Base-by-base conservation (phyloP, 176 grass and related monocot genomes). In the Juncus inflexus region DNA sequence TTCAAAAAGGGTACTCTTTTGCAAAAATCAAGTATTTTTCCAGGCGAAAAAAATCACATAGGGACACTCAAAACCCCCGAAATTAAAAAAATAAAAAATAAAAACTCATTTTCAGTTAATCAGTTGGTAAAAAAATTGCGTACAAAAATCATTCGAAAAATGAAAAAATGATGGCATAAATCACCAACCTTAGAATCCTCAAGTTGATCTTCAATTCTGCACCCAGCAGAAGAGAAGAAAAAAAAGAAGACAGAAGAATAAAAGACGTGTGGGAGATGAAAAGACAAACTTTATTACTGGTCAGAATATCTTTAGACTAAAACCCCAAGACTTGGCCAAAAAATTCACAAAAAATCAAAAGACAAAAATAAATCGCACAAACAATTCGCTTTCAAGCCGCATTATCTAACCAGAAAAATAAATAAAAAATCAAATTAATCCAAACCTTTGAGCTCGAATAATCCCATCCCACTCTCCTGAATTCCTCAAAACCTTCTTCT, bases 291-390 rank as follows among this genome's bases (percentile, higher is more conserved):
- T 64, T 40, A 42, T 42, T 55, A 15, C 9, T 41, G 13, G 59
- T 58, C 53, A 70, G 40, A 70, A 13, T 42, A 70, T 37, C 53
- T 70, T 70, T 70, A 43, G 67, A 70, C 67, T 13, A 70, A 40
- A 70, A 59, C 37, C 19, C n/a, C 40, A 59, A 71, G 13, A 59
- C 38, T 71, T 59, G 50, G 66, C 52, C 7, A 69, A 12, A 58
- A 70, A 70, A 57, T 58, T 41, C 5, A 42, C 16, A 70, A 43
- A 54, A 70, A 70, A 57, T 70, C 12, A 5, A 42, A 70, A 54
- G 6, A 47, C 57, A 38, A 40, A 43, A 28, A 5, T 6, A 5
- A 47, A 47, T 47, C 4, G 43, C 43, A 47, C 43, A 47, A 47
- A 47, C 9, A 43, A 71, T 41, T 71, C 66, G 66, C 66, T 69